These are phyloP conservation scores for Dendrocalamus sinicus DNA, from an alignment of 176 grass and related monocot species.

Conservation along the genomic window DNA sequence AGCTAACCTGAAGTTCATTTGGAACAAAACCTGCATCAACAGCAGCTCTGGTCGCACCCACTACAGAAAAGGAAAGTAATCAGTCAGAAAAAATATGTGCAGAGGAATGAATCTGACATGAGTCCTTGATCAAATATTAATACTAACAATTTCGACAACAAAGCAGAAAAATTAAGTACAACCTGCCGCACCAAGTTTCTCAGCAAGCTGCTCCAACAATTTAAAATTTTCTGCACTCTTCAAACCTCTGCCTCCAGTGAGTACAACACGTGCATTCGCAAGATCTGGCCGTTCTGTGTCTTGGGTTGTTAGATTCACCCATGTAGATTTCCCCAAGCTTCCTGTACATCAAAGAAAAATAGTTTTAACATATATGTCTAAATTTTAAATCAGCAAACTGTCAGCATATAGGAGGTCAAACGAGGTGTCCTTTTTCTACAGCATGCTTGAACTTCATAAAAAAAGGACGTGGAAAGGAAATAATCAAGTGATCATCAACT, in stretches of 20 bases:
- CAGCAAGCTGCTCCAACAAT: constrained; percentile 91
- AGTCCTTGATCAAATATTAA: constrained; percentile 24
- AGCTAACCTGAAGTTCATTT: constrained; percentile 93
- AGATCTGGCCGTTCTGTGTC: constrained; percentile 87
- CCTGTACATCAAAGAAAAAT: constrained; percentile 35
- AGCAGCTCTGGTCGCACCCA: constrained; percentile 95
- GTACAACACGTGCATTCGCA: constrained; percentile 79
- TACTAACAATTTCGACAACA: background rate
- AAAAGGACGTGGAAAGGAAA: constrained; percentile 5
- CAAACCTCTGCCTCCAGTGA: constrained; percentile 87
- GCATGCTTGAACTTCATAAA: constrained; percentile 6
- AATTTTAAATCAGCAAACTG: background rate
- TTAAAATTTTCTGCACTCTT: constrained; percentile 97
- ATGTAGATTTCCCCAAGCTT: constrained; percentile 69
- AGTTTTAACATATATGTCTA: background rate
- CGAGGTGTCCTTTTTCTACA: background rate
- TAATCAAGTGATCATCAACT: background rate
- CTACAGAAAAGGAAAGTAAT: constrained; percentile 45
- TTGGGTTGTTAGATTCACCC: constrained; percentile 77
- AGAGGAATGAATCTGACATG: background rate
- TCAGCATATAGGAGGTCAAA: background rate
- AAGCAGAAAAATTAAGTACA: background rate
- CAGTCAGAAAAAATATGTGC: background rate
- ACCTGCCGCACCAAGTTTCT: constrained; percentile 98
- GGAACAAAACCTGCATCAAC: constrained; percentile 96